Evolutionary conservation across 441 rosid genomes (phyloP).

Genomic region (Gossypium lobatum): DNA sequence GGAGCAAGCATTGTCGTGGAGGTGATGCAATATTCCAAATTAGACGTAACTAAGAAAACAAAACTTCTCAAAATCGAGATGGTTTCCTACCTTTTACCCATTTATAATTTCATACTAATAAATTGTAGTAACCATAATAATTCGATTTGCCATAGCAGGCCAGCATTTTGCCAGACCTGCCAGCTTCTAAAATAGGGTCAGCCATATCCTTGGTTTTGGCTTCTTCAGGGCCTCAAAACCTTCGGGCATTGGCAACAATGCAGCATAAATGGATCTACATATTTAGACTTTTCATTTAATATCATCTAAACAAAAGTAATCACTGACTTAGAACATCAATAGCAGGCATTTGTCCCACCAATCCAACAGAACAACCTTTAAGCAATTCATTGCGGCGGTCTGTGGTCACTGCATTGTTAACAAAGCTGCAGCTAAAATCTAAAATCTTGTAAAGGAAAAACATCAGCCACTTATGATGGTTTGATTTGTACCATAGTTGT

Average conservation of each 20-base stretch:
- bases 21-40: background rate
- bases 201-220: background rate
- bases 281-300: background rate
- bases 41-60: slow-evolving; percentile 6
- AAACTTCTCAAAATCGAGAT: background rate
- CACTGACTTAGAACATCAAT: slow-evolving; percentile 1
- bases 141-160: background rate
- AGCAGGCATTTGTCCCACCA: slow-evolving; percentile 1
- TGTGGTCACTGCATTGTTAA: background rate
- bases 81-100: background rate
- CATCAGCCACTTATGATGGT: slow-evolving; percentile 9
- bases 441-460: background rate
- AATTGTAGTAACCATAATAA: background rate
- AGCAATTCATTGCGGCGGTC: background rate
- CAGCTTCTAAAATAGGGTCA: background rate
- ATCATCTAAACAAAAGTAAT: background rate
- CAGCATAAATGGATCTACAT: background rate
- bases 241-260: background rate
- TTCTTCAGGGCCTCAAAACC: background rate
- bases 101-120: background rate
- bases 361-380: background rate
- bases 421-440: background rate
- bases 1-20: background rate
- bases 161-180: background rate
- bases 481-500: background rate